These are phyloP conservation scores for Pseudogymnoascus sp. DNA, from an alignment of 2,329 filamentous ascomycete species.

Conservation along the genomic window DNA sequence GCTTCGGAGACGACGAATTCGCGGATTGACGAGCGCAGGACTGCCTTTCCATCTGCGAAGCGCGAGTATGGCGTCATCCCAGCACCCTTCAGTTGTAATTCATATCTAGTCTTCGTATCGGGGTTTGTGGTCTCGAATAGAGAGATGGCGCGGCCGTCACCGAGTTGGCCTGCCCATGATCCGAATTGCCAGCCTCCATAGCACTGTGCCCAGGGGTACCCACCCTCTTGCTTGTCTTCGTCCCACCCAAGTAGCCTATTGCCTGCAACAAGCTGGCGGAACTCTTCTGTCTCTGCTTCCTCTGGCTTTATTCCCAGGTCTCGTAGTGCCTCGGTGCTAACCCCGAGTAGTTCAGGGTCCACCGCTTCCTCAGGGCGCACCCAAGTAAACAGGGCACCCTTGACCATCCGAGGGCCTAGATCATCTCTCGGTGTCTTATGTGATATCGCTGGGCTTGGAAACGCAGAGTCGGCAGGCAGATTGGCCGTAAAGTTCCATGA, in stretches of 20 bases:
- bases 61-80: conserved; percentile 90
- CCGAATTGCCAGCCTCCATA: conserved; percentile 81
- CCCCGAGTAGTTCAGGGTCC: conserved; percentile 69
- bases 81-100: conserved; percentile 90
- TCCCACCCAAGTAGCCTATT: conserved; percentile 77
- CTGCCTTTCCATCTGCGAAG: conserved; percentile 92
- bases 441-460: conserved; percentile 71
- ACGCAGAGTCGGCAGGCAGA: conserved; percentile 67
- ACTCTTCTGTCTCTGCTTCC: conserved; percentile 64
- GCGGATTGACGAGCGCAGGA: conserved; percentile 82
- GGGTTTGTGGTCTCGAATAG: conserved; percentile 84
- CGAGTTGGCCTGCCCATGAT: conserved; percentile 90
- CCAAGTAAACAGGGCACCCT: conserved; percentile 79
- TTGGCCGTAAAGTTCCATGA: conserved; percentile 56
- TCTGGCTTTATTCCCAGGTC: conserved; percentile 68
- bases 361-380: conserved; percentile 69
- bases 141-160: conserved; percentile 88
- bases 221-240: conserved; percentile 52
- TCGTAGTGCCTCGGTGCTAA: conserved; percentile 68
- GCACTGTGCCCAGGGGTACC: conserved; percentile 97
- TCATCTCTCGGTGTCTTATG: conserved; percentile 70
- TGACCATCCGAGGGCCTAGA: conserved; percentile 75
- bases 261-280: conserved; percentile 68
- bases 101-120: conserved; percentile 62
- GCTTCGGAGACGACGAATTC: conserved; percentile 91